Percentiles rank a stretch among this genome's conserved stretches.
Conservation (phyloP, 2,329 filamentous ascomycete genomes). For the Metarhizium album region DNA sequence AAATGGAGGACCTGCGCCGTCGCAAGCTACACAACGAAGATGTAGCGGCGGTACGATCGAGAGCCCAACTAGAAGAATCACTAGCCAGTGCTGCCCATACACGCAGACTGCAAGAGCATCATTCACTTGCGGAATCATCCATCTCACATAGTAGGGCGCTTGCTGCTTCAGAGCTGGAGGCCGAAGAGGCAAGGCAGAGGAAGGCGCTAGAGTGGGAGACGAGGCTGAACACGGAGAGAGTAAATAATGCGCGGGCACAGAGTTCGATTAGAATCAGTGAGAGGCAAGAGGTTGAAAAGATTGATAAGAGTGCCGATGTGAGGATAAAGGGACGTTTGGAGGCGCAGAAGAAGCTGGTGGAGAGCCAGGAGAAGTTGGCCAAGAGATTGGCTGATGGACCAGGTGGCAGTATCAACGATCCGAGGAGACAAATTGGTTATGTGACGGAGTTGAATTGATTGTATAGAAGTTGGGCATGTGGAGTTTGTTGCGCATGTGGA, state of each 20-base stretch:
- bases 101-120: conserved; percentile 34
- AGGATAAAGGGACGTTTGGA: conserved; percentile 34
- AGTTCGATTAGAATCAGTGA: conserved; percentile 38
- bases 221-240: conserved; percentile 31
- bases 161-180: conserved; percentile 34
- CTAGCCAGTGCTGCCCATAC: conserved; percentile 21
- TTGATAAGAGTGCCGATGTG: conserved; percentile 35
- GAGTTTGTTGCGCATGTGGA: too few species aligned
- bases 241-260: conserved; percentile 38
- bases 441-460: conserved; percentile 36
- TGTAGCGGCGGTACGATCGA: conserved; percentile 30
- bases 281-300: conserved; percentile 37
- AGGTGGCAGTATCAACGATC: conserved; percentile 11
- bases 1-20: conserved; percentile 41
- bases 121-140: conserved; percentile 33
- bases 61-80: conserved; percentile 36
- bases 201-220: conserved; percentile 39
- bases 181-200: conserved; percentile 32
- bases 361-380: conserved; percentile 31
- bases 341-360: conserved; percentile 43
- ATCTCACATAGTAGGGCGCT: conserved; percentile 32
- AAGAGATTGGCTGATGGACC: conserved; percentile 32
- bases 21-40: conserved; percentile 36
- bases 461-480: neutral
- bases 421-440: conserved; percentile 43